These are phyloP conservation scores for Firmiana major DNA, from an alignment of 345 rosid genomes.

Conservation along the genomic window DNA sequence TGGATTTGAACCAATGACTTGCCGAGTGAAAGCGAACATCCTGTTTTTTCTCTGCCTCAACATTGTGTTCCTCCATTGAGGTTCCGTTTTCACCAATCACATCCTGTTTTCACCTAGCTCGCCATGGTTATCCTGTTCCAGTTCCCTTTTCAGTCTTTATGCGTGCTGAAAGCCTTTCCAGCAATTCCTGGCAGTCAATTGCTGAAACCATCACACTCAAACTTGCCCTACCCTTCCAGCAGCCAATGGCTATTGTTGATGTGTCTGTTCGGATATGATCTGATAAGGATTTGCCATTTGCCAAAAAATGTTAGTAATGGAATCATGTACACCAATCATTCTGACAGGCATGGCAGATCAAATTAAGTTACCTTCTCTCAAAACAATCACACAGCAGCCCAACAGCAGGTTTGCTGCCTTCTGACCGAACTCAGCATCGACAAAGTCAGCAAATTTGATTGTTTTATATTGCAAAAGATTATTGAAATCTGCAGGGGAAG, in stretches of 20 bases:
- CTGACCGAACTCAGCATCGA: conserved; percentile 56
- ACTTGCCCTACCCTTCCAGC: conserved; percentile 86
- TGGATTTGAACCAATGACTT: neutral
- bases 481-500: conserved; percentile 68
- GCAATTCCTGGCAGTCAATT: conserved; percentile 73
- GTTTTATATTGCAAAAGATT: conserved; percentile 75
- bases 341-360: neutral
- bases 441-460: conserved; percentile 66
- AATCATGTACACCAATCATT: neutral
- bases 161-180: conserved; percentile 57
- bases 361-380: conserved; percentile 25
- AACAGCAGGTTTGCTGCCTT: conserved; percentile 68
- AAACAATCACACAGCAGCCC: conserved; percentile 80
- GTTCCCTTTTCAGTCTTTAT: conserved; percentile 29
- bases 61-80: neutral
- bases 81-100: conserved; percentile 16
- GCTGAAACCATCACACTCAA: conserved; percentile 85
- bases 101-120: conserved; percentile 21
- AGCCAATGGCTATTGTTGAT: conserved; percentile 77
- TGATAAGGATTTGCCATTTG: conserved; percentile 36
- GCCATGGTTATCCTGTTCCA: conserved; percentile 8
- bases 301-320: conserved; percentile 1
- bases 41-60: conserved; percentile 17
- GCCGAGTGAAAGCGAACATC: neutral
- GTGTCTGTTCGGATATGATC: conserved; percentile 37